Conservation (phyloP, 1,139 yeast genomes). For the Nakaseomyces delphensis region DNA sequence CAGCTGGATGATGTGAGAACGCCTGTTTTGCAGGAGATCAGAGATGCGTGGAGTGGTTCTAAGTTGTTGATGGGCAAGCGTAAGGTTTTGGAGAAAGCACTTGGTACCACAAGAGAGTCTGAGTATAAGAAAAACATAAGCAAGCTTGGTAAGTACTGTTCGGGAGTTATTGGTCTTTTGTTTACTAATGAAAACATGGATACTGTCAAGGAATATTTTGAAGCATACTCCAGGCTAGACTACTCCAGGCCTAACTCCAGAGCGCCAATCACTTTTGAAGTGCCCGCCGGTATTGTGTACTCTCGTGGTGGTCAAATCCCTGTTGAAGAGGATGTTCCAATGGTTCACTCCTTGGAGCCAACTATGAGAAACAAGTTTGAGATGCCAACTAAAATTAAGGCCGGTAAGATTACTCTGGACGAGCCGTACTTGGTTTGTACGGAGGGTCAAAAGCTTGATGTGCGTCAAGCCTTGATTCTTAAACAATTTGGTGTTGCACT, state of each 20-base stretch:
- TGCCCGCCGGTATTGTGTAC: constrained; percentile 86
- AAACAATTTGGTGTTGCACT: constrained; percentile 95
- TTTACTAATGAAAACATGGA: constrained; percentile 81
- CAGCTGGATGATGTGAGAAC: constrained; percentile 90
- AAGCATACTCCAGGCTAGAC: constrained; percentile 67
- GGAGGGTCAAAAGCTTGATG: constrained; percentile 74
- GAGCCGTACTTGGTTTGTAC: constrained; percentile 75
- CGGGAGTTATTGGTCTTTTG: constrained; percentile 78
- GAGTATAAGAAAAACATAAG: constrained; percentile 82
- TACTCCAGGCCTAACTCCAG: constrained; percentile 82
- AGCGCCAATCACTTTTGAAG: constrained; percentile 71
- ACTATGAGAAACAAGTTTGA: constrained; percentile 81
- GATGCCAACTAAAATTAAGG: constrained; percentile 82
- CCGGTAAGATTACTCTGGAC: constrained; percentile 74
- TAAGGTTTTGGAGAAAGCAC: constrained; percentile 84
- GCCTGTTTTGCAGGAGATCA: constrained; percentile 85
- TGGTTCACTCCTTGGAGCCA: constrained; percentile 92
- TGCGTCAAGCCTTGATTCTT: constrained; percentile 82
- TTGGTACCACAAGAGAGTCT: constrained; percentile 79
- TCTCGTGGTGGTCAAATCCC: constrained; percentile 94
- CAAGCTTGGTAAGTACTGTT: constrained; percentile 47
- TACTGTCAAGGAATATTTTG: constrained; percentile 78
- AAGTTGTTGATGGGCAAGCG: constrained; percentile 84
- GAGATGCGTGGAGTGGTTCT: constrained; percentile 89
- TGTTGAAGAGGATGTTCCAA: constrained; percentile 86